Conservation (phyloP, 495 filamentous ascomycete species). For the Hypoxylon perforatum region DNA sequence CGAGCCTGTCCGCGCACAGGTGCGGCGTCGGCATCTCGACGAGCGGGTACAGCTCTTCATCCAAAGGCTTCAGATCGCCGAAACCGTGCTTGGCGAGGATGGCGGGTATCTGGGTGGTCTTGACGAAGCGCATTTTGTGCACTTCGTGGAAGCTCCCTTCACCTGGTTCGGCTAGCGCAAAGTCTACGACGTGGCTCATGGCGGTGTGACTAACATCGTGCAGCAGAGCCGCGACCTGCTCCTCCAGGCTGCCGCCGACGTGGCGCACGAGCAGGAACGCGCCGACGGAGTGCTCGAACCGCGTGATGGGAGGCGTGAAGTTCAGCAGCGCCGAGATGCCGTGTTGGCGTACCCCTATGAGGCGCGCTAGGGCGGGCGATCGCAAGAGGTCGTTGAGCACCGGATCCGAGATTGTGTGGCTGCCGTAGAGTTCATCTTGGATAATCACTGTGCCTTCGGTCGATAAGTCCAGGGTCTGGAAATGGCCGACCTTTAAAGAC, state of each 20-base stretch:
- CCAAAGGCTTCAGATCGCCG: slow-evolving; percentile 40
- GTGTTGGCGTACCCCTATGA: slow-evolving; percentile 53
- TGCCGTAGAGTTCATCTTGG: slow-evolving; percentile 53
- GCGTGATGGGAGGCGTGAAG: slow-evolving; percentile 51
- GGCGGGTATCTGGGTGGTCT: slow-evolving; percentile 48
- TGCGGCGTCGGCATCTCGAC: slow-evolving; percentile 56
- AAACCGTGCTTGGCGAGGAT: slow-evolving; percentile 51
- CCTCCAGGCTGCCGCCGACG: slow-evolving; percentile 51
- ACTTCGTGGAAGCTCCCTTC: slow-evolving; percentile 58
- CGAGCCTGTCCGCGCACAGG: slow-evolving; percentile 57
- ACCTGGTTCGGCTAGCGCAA: slow-evolving; percentile 52
- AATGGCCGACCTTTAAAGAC: slow-evolving; percentile 6
- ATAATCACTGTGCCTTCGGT: slow-evolving; percentile 4
- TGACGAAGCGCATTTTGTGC: slow-evolving; percentile 54
- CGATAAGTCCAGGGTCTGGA: slow-evolving; percentile 17
- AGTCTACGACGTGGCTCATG: slow-evolving; percentile 58
- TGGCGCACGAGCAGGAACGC: slow-evolving; percentile 56
- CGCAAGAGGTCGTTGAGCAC: slow-evolving; percentile 54
- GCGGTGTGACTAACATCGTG: slow-evolving; percentile 58
- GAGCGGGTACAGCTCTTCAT: slow-evolving; percentile 55
- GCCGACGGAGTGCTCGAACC: slow-evolving; percentile 58
- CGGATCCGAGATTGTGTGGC: slow-evolving; percentile 48
- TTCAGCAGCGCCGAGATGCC: slow-evolving; percentile 53
- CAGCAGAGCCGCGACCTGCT: slow-evolving; percentile 57
- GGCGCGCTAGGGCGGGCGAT: slow-evolving; percentile 48